A percentile compares a stretch with the other conserved stretches of the same genome.
Evolutionary conservation across 805 yeast genomes (phyloP).

Genomic region (Zygosaccharomyces bailii): DNA sequence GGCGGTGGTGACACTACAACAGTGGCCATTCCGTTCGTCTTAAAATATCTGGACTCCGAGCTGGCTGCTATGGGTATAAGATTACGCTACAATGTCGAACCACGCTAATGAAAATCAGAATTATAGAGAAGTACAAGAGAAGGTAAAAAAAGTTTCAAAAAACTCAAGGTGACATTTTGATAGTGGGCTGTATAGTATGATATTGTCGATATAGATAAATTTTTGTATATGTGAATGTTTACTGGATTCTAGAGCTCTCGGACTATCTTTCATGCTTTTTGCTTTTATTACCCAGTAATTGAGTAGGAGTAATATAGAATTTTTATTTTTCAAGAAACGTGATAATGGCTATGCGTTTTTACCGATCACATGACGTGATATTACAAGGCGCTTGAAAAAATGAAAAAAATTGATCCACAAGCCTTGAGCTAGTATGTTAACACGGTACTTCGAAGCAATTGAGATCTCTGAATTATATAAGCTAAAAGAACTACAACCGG

Average conservation of each 20-base stretch:
- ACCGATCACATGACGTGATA: background rate
- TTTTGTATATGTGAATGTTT: background rate
- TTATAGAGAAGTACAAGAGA: background rate
- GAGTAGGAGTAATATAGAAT: background rate
- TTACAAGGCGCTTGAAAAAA: background rate
- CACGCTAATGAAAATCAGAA: slow-evolving; percentile 27
- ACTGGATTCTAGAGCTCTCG: background rate
- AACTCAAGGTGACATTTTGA: slow-evolving; percentile 6
- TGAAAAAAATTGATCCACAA: background rate
- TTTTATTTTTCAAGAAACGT: background rate
- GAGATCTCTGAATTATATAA: background rate
- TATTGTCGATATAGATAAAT: slow-evolving; percentile 6
- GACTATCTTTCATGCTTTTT: background rate
- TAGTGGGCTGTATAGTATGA: slow-evolving; percentile 9
- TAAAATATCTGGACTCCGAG: slow-evolving; percentile 92
- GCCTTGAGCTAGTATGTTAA: background rate
- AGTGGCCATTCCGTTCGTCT: slow-evolving; percentile 93
- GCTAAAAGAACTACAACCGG: background rate
- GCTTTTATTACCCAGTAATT: background rate
- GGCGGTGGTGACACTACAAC: slow-evolving; percentile 96
- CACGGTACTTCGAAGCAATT: background rate
- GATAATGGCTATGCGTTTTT: background rate
- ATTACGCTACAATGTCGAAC: slow-evolving; percentile 83
- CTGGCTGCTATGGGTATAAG: slow-evolving; percentile 97
- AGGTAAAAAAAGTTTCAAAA: slow-evolving; percentile 1